Percentiles rank a stretch among this genome's conserved stretches.
phyloP scores from a whole-genome alignment of 2,329 filamentous ascomycete genomes.

The Monilinia polystroma region DNA sequence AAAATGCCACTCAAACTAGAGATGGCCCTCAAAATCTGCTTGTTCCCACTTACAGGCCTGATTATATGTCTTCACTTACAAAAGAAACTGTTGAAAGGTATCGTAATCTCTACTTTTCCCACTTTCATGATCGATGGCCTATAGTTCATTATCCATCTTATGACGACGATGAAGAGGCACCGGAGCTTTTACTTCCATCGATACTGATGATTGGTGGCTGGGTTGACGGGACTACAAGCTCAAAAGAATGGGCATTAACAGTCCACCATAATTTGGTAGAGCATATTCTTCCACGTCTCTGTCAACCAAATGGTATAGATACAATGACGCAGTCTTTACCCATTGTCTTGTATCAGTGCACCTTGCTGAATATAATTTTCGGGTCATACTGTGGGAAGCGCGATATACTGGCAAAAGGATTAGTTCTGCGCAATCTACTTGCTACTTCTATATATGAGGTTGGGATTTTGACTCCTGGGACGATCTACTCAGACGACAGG shows the following conservation, averaged over 20 bases:
- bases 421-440: constrained; percentile 42
- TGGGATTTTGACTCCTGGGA: constrained; percentile 43
- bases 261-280: constrained; percentile 41
- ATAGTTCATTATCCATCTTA: constrained; percentile 44
- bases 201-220: constrained; percentile 46
- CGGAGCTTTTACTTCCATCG: constrained; percentile 36
- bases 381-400: constrained; percentile 38
- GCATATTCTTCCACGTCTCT: constrained; percentile 30
- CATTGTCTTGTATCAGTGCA: constrained; percentile 38
- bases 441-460: constrained; percentile 41
- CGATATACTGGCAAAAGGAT: constrained; percentile 37
- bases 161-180: constrained; percentile 34
- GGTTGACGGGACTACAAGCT: constrained; percentile 38
- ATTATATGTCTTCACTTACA: constrained; percentile 1
- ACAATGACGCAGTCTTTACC: constrained; percentile 33
- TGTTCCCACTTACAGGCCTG: background rate
- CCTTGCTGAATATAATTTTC: constrained; percentile 45
- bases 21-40: background rate
- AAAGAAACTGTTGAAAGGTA: constrained; percentile 28
- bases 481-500: constrained; percentile 41
- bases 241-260: constrained; percentile 37
- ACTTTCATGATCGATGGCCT: constrained; percentile 46
- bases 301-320: constrained; percentile 38
- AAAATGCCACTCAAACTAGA: constrained; percentile 16
- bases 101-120: constrained; percentile 42